A percentile compares a stretch with the other conserved stretches of the same genome.
Conservation (phyloP, 2,329 filamentous ascomycete species). For the Claviceps sp. region DNA sequence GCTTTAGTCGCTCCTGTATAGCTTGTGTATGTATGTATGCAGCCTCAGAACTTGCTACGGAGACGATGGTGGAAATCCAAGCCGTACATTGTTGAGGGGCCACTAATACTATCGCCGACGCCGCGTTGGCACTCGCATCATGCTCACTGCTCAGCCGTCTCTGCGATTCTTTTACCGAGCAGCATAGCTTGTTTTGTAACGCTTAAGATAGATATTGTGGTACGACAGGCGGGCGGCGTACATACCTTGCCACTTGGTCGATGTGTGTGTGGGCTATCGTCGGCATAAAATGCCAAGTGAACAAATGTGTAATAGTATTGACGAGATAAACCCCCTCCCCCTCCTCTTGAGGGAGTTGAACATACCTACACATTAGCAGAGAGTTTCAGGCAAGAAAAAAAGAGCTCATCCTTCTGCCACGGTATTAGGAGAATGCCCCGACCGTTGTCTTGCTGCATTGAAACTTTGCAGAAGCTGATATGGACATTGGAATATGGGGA, state of each 20-base stretch:
- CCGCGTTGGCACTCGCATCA: background rate
- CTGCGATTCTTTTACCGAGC: background rate
- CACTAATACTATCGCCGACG: background rate
- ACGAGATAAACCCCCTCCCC: background rate
- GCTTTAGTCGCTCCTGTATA: background rate
- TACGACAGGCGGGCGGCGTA: background rate
- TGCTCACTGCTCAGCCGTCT: background rate
- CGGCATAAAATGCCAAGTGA: background rate
- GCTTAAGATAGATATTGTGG: background rate
- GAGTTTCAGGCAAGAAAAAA: background rate
- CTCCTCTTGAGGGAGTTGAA: background rate
- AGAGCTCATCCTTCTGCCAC: background rate
- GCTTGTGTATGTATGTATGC: background rate
- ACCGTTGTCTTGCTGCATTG: background rate
- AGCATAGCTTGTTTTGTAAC: background rate
- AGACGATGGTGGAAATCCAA: background rate
- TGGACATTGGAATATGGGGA: background rate
- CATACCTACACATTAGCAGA: background rate
- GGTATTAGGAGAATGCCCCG: background rate
- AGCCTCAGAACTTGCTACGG: background rate
- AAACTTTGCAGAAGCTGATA: background rate
- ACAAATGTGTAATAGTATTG: background rate
- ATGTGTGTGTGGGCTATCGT: background rate
- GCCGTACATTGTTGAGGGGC: background rate
- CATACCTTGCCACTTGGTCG: background rate